These are phyloP conservation scores for Cladophialophora psammophila DNA, from an alignment of 2,329 filamentous ascomycete genomes.

Conservation along the genomic window DNA sequence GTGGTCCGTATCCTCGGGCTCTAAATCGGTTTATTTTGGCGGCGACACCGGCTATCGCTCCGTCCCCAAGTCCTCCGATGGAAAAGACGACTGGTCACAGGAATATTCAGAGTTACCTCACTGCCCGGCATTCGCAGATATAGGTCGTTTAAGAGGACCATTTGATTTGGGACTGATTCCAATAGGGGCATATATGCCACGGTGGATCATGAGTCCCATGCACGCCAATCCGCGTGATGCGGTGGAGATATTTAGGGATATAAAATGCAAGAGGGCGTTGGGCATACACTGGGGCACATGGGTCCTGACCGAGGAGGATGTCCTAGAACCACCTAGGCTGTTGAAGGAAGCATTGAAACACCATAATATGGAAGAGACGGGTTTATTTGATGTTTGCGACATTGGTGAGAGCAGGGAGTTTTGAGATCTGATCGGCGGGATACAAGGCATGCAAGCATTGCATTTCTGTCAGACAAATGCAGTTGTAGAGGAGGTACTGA, in stretches of 20 bases:
- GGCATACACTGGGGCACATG: conserved; percentile 94
- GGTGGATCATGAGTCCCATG: conserved; percentile 75
- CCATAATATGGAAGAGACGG: conserved; percentile 66
- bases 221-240: conserved; percentile 87
- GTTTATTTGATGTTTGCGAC: conserved; percentile 81
- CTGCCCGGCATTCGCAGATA: conserved; percentile 85
- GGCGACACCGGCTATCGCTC: conserved; percentile 85
- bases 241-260: conserved; percentile 89
- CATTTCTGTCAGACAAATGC: not conserved
- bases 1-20: conserved; percentile 77
- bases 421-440: conserved; percentile 46
- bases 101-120: conserved; percentile 69
- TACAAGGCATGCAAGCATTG: not conserved
- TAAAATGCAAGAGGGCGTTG: conserved; percentile 76
- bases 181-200: conserved; percentile 80
- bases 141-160: conserved; percentile 79
- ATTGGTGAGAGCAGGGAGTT: conserved; percentile 86
- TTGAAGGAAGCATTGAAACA: conserved; percentile 74
- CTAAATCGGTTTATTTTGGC: conserved; percentile 38
- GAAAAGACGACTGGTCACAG: conserved; percentile 73
- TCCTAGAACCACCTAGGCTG: conserved; percentile 78
- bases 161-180: conserved; percentile 93
- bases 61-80: conserved; percentile 70
- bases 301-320: conserved; percentile 84
- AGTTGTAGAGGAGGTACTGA: not conserved